Conservation (phyloP, 257 asterid genomes). For the Ligustrum vulgare region DNA sequence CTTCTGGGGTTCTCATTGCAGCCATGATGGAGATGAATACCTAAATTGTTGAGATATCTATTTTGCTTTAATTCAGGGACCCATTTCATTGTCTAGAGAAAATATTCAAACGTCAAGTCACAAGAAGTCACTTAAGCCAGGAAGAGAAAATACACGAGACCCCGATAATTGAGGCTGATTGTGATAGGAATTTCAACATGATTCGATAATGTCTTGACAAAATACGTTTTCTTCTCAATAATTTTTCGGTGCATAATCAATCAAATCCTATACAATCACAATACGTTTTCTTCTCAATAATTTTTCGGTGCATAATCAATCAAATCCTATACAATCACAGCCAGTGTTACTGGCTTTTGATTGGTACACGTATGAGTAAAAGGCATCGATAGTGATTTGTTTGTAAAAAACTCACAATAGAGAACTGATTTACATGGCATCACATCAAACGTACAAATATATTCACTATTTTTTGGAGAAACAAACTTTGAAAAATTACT, state of each 20-base stretch:
- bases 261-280: not conserved
- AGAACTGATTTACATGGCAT: not conserved
- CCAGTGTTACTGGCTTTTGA: not conserved
- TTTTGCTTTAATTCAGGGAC: conserved; percentile 33
- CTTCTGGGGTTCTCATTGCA: conserved; percentile 27
- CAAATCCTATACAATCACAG: not conserved
- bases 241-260: not conserved
- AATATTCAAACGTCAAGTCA: conserved; percentile 11
- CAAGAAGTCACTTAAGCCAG: conserved; percentile 14
- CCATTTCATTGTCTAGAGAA: conserved; percentile 29
- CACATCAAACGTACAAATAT: too few species aligned
- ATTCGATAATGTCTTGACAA: not conserved
- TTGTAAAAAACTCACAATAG: not conserved
- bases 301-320: not conserved
- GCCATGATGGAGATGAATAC: conserved; percentile 24
- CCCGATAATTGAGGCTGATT: not conserved
- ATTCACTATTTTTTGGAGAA: not conserved
- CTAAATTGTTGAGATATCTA: conserved; percentile 36
- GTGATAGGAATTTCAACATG: not conserved
- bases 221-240: not conserved
- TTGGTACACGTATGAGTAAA: not conserved
- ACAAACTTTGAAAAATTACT: too few species aligned
- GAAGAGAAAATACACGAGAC: not conserved
- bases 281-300: too few species aligned
- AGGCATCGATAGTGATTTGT: not conserved